phyloP scores from a whole-genome alignment of 345 rosid species.

The Alliaria petiolata region DNA sequence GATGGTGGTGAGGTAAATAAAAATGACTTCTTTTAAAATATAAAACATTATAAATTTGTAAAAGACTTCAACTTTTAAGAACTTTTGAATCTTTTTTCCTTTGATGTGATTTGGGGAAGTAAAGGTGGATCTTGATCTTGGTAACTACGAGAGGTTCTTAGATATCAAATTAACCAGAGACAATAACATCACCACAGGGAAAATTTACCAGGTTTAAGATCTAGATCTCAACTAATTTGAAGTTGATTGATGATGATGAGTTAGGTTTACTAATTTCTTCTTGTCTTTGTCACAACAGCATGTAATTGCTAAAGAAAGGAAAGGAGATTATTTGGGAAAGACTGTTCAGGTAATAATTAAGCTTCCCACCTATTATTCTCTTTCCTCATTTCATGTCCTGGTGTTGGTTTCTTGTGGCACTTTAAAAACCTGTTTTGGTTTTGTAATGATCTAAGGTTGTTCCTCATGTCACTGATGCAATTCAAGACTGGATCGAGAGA shows the following conservation, averaged over 20 bases:
- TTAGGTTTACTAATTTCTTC: conserved; percentile 1
- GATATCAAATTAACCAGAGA: conserved; percentile 66
- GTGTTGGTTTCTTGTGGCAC: neutral
- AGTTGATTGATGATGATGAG: neutral
- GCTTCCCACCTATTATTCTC: neutral
- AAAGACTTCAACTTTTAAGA: neutral
- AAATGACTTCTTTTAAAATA: neutral
- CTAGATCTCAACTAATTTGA: conserved; percentile 14
- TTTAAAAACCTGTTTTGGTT: neutral
- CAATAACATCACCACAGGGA: conserved; percentile 76
- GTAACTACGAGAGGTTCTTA: conserved; percentile 76
- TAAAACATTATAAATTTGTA: neutral
- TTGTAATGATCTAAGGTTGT: conserved; percentile 58
- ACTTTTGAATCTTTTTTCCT: neutral
- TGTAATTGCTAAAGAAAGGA: conserved; percentile 86
- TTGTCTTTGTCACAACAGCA: conserved; percentile 47
- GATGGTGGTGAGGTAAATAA: conserved; percentile 93
- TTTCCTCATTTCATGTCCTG: neutral
- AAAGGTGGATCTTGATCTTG: conserved; percentile 85
- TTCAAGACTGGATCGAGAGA: conserved; percentile 91
- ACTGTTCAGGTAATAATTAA: conserved; percentile 72
- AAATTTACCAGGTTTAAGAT: conserved; percentile 63
- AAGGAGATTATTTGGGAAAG: conserved; percentile 90
- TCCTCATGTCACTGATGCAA: conserved; percentile 92
- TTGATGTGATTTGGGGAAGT: conserved; percentile 18